phyloP scores from a whole-genome alignment of 805 yeast genomes.

The Metschnikowia kofuensis region DNA sequence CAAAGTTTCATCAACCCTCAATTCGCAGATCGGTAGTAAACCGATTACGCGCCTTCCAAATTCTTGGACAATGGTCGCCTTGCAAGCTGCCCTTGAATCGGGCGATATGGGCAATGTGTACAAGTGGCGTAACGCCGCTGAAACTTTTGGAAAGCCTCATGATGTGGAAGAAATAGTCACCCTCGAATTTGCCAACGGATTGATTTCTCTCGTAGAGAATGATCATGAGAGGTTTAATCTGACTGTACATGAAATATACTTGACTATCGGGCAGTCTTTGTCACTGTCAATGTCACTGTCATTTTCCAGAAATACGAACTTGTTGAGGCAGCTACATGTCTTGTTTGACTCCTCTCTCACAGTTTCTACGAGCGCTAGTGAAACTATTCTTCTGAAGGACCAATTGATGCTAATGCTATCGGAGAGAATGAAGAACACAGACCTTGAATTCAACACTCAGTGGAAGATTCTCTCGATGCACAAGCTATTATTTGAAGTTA shows the following conservation, averaged over 20 bases:
- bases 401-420: slow-evolving; percentile 23
- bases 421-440: slow-evolving; percentile 32
- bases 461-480: slow-evolving; percentile 61
- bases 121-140: slow-evolving; percentile 59
- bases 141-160: slow-evolving; percentile 39
- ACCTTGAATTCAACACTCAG: slow-evolving; percentile 51
- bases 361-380: slow-evolving; percentile 12
- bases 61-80: slow-evolving; percentile 65
- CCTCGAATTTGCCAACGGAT: slow-evolving; percentile 63
- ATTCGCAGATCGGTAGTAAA: slow-evolving; percentile 25
- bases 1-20: slow-evolving; percentile 53
- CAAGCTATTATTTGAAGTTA: slow-evolving; percentile 40
- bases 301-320: slow-evolving; percentile 33
- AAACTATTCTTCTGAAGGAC: slow-evolving; percentile 9
- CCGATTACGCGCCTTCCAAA: slow-evolving; percentile 32
- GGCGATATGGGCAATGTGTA: slow-evolving; percentile 51
- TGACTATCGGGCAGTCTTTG: slow-evolving; percentile 59
- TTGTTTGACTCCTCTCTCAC: slow-evolving; percentile 34
- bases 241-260: slow-evolving; percentile 51
- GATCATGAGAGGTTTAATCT: slow-evolving; percentile 32
- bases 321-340: slow-evolving; percentile 38
- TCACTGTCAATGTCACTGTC: slow-evolving; percentile 37
- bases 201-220: slow-evolving; percentile 41
- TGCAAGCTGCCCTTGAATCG: slow-evolving; percentile 69
- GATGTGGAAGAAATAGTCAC: slow-evolving; percentile 54